These are phyloP conservation scores for Coniochaeta hoffmannii DNA, from an alignment of 2,329 filamentous ascomycete species.

Conservation along the genomic window DNA sequence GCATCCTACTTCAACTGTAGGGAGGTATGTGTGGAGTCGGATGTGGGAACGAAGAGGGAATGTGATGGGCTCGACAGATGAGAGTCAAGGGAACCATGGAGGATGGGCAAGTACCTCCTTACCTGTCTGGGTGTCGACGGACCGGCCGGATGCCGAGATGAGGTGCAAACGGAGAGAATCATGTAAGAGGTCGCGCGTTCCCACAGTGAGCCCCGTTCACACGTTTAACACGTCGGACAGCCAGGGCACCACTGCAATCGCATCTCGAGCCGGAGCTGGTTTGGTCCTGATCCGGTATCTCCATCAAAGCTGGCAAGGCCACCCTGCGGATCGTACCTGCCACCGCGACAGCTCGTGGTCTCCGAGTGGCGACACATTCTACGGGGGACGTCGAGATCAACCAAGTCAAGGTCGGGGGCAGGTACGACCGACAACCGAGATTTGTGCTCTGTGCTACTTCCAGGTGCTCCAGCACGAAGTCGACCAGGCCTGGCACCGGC, in stretches of 20 bases:
- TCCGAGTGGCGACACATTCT: no score
- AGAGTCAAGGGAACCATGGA: background rate
- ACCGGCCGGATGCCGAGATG: background rate
- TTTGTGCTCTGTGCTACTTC: background rate
- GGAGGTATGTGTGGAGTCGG: background rate
- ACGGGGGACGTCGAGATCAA: no score
- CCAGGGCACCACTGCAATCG: no score
- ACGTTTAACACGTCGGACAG: background rate
- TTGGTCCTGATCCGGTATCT: background rate
- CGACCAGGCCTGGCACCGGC: background rate
- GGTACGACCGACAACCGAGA: background rate
- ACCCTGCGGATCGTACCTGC: no score
- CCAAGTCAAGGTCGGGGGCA: no score
- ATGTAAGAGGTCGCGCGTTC: background rate
- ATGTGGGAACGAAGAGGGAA: background rate
- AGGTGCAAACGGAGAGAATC: background rate
- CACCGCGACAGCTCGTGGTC: no score
- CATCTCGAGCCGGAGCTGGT: no score
- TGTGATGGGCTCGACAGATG: background rate
- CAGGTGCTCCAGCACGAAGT: background rate
- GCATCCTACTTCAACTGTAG: background rate
- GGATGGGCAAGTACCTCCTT: background rate
- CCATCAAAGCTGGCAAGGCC: no score
- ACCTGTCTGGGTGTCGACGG: background rate
- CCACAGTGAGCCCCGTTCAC: background rate